A percentile compares a stretch with the other conserved stretches of the same genome.
phyloP scores from a whole-genome alignment of 75 land plant genomes.

The Selaginella tamariscina region DNA sequence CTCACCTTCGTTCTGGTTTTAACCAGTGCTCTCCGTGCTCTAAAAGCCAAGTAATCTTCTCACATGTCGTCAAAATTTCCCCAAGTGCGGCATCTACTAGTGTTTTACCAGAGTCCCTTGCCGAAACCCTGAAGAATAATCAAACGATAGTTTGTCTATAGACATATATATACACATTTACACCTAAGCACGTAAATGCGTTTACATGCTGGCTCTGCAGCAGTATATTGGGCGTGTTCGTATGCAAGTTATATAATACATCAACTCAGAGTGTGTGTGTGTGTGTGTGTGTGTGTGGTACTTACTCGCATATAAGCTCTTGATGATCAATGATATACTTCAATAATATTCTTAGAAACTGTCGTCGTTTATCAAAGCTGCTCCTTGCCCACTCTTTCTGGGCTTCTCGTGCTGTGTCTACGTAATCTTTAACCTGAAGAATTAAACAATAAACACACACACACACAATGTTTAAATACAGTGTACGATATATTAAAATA shows the following conservation, averaged over 20 bases:
- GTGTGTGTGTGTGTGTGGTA: neutral
- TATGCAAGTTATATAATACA: neutral
- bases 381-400: slow-evolving; percentile 7
- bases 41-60: slow-evolving; percentile 7
- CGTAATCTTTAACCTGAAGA: slow-evolving; percentile 4
- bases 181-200: no score
- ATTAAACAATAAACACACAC: neutral
- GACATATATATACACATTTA: no score
- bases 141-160: no score
- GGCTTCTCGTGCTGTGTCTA: neutral
- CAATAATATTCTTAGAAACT: slow-evolving; percentile 2
- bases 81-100: slow-evolving; percentile 1
- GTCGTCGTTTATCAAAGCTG: slow-evolving; percentile 25
- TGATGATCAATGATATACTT: slow-evolving; percentile 11
- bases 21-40: slow-evolving; percentile 7
- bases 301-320: slow-evolving; percentile 13
- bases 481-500: neutral
- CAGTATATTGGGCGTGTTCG: no score
- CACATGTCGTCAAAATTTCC: slow-evolving; percentile 5
- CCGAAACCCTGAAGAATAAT: slow-evolving; percentile 24
- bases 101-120: slow-evolving; percentile 4
- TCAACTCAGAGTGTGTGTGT: neutral
- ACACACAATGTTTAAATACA: no score
- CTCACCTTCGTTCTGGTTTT: neutral
- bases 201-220: no score